Evolutionary conservation across 2,329 filamentous ascomycete species (phyloP).

Genomic region (Pestalotiopsis sp.): DNA sequence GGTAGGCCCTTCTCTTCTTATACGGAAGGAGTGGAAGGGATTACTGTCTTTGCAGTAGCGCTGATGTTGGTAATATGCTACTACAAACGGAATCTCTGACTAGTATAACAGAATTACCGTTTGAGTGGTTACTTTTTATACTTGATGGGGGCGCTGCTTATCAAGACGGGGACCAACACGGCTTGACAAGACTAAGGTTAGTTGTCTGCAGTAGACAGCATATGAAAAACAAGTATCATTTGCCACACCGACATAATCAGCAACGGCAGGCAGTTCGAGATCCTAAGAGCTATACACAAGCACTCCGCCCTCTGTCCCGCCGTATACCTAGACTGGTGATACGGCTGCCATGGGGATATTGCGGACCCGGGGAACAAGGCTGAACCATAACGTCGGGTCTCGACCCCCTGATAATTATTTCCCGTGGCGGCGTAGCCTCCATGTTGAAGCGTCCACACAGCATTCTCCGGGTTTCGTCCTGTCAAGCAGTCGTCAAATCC

Average conservation of each 20-base stretch:
- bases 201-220: not conserved
- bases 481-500: too few species aligned
- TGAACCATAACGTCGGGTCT: not conserved
- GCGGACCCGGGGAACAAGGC: not conserved
- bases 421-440: not conserved
- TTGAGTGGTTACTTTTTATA: not conserved
- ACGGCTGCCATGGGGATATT: not conserved
- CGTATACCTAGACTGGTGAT: not conserved
- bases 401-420: not conserved
- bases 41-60: not conserved
- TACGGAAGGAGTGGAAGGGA: not conserved
- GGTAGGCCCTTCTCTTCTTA: not conserved
- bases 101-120: not conserved
- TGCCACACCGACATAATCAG: not conserved
- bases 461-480: not conserved
- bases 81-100: not conserved
- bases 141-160: not conserved
- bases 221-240: not conserved
- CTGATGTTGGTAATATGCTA: not conserved
- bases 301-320: not conserved
- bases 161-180: not conserved
- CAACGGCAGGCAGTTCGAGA: not conserved
- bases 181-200: not conserved
- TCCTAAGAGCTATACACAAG: not conserved
- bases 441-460: not conserved